phyloP scores from a whole-genome alignment of 331 rosid genomes.

The Acacia pycnantha region DNA sequence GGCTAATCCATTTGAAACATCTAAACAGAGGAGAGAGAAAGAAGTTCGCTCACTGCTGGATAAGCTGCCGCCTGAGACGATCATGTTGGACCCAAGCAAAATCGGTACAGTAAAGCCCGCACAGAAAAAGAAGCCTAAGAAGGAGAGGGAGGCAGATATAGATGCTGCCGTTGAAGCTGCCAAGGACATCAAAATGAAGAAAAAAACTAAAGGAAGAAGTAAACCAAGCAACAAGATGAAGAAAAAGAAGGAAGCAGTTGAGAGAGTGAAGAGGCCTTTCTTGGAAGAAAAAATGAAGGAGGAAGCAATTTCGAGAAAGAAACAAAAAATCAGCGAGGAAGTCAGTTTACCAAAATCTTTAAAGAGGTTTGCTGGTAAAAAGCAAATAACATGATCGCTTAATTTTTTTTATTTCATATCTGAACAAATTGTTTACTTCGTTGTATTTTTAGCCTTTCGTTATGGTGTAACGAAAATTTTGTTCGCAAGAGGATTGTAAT shows the following conservation, averaged over 20 bases:
- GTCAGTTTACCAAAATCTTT: slow-evolving; percentile 64
- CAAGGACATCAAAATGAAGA: slow-evolving; percentile 59
- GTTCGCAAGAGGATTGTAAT: background rate
- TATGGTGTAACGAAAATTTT: background rate
- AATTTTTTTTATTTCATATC: background rate
- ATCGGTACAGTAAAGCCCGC: slow-evolving; percentile 60
- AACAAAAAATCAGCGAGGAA: slow-evolving; percentile 52
- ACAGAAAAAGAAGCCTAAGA: slow-evolving; percentile 32
- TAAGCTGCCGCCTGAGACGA: slow-evolving; percentile 84
- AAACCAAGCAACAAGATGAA: slow-evolving; percentile 59
- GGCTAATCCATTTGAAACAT: slow-evolving; percentile 85
- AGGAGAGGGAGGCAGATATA: slow-evolving; percentile 62
- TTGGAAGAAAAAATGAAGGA: slow-evolving; percentile 59
- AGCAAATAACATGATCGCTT: slow-evolving; percentile 27
- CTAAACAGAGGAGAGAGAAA: slow-evolving; percentile 80
- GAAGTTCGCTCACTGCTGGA: slow-evolving; percentile 75
- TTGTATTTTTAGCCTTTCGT: background rate
- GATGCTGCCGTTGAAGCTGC: slow-evolving; percentile 70
- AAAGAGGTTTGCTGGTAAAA: slow-evolving; percentile 66
- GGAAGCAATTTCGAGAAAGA: slow-evolving; percentile 58
- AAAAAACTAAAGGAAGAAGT: slow-evolving; percentile 87
- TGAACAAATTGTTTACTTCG: slow-evolving; percentile 9
- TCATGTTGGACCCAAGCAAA: slow-evolving; percentile 71
- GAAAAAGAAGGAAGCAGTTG: slow-evolving; percentile 64
- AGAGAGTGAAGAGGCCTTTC: slow-evolving; percentile 74